Conservation (phyloP, 2,329 filamentous ascomycete genomes). For the Verticillium tricorpus region DNA sequence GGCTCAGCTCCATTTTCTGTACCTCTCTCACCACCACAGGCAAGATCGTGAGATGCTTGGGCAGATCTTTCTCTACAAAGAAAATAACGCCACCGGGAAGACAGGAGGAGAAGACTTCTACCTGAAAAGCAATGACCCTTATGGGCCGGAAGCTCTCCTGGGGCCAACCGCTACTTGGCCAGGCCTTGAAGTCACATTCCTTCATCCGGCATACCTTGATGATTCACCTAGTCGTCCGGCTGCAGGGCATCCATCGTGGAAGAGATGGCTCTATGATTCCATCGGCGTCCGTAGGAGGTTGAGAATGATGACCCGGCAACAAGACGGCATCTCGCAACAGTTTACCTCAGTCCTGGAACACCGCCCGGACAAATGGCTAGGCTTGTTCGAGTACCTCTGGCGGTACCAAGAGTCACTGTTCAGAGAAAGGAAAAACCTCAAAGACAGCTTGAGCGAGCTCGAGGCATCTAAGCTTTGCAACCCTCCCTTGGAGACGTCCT, state of each 20-base stretch:
- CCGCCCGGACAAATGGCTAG: background rate
- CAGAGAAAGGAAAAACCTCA: background rate
- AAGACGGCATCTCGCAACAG: background rate
- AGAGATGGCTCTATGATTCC: constrained; percentile 3
- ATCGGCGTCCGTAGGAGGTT: constrained; percentile 3
- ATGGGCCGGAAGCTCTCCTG: background rate
- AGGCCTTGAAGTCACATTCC: constrained; percentile 1
- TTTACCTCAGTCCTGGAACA: background rate
- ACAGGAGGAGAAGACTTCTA: constrained; percentile 1
- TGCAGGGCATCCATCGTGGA: constrained; percentile 3
- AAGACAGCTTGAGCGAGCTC: background rate
- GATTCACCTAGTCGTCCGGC: background rate
- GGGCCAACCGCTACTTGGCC: background rate
- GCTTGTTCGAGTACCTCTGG: constrained; percentile 3
- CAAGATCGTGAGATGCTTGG: background rate
- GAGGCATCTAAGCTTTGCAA: background rate
- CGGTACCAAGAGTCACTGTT: background rate
- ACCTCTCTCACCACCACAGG: constrained; percentile 1
- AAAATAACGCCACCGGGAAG: background rate
- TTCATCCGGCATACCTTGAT: background rate
- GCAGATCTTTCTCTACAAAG: background rate
- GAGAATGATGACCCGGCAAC: background rate
- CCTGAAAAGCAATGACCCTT: background rate
- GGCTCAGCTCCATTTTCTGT: constrained; percentile 9
- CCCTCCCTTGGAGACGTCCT: background rate